phyloP scores from a whole-genome alignment of 345 rosid genomes.

The Draba incana region DNA sequence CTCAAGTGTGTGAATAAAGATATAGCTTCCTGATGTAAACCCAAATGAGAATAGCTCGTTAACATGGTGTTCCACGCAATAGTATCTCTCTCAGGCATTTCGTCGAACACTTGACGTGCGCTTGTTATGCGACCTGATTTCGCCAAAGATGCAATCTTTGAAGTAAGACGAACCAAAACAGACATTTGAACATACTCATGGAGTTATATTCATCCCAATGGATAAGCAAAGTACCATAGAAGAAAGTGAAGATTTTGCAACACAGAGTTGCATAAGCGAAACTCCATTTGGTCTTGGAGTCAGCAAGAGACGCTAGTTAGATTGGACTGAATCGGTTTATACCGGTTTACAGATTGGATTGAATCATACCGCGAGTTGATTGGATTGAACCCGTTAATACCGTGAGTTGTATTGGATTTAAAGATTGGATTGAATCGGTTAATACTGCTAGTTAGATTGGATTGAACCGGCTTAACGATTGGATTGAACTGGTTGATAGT shows the following conservation, averaged over 20 bases:
- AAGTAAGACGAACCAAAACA: constrained; percentile 49
- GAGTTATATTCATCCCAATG: background rate
- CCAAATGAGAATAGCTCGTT: constrained; percentile 61
- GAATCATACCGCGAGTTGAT: too few relatives aligned
- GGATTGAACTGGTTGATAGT: too few relatives aligned
- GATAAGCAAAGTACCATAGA: background rate
- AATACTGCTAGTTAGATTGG: too few relatives aligned
- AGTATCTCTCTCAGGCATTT: constrained; percentile 57
- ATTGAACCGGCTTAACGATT: too few relatives aligned
- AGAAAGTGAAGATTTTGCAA: background rate
- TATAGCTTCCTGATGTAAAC: constrained; percentile 57
- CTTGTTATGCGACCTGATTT: constrained; percentile 49
- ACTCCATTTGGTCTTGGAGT: too few relatives aligned
- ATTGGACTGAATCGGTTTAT: background rate
- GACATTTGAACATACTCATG: constrained; percentile 24
- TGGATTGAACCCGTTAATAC: too few relatives aligned
- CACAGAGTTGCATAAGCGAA: too few relatives aligned
- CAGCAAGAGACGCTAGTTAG: background rate
- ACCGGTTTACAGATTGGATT: background rate
- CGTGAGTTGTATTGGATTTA: too few relatives aligned
- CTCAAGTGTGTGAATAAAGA: constrained; percentile 56
- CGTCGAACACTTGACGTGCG: constrained; percentile 75
- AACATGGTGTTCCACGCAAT: constrained; percentile 84
- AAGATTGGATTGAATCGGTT: too few relatives aligned
- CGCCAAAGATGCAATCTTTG: constrained; percentile 48